phyloP scores from a whole-genome alignment of 495 filamentous ascomycete genomes.

The Geopyxis carbonaria region DNA sequence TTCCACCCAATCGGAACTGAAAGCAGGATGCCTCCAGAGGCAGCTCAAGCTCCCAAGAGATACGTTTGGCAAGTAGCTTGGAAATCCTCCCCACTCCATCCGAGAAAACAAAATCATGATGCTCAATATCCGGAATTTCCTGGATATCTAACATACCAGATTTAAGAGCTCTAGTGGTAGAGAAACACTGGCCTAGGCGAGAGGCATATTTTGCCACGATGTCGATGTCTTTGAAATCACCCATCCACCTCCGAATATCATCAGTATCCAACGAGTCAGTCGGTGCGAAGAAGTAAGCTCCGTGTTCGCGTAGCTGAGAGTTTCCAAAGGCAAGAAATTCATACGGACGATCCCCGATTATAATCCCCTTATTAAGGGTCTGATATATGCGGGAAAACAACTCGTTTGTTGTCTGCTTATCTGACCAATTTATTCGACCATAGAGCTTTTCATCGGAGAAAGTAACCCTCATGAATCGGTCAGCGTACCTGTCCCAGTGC shows the following conservation, averaged over 20 bases:
- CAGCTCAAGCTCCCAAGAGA: slow-evolving; percentile 45
- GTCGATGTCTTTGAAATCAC: slow-evolving; percentile 58
- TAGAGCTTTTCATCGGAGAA: slow-evolving; percentile 63
- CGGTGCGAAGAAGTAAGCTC: slow-evolving; percentile 74
- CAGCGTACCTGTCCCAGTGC: slow-evolving; percentile 44
- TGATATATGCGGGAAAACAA: slow-evolving; percentile 57
- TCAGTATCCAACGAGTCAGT: slow-evolving; percentile 28
- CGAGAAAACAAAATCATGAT: slow-evolving; percentile 54
- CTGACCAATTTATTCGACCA: slow-evolving; percentile 41
- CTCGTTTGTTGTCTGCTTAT: slow-evolving; percentile 43
- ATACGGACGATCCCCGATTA: slow-evolving; percentile 62
- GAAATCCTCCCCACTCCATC: slow-evolving; percentile 95
- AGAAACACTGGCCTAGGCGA: slow-evolving; percentile 85
- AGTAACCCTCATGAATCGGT: slow-evolving; percentile 78
- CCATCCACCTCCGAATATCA: slow-evolving; percentile 82
- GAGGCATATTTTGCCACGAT: slow-evolving; percentile 74
- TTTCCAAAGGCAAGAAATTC: slow-evolving; percentile 91
- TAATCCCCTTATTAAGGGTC: slow-evolving; percentile 60
- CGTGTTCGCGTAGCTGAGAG: slow-evolving; percentile 83
- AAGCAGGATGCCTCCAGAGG: slow-evolving; percentile 50
- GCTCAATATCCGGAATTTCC: slow-evolving; percentile 43
- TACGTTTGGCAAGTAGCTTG: slow-evolving; percentile 49
- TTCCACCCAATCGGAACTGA: slow-evolving; percentile 82
- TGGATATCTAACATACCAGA: slow-evolving; percentile 28
- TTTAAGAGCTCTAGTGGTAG: slow-evolving; percentile 60